These are phyloP conservation scores for Lasiosphaeria miniovina DNA, from an alignment of 495 filamentous ascomycete species.

Conservation along the genomic window DNA sequence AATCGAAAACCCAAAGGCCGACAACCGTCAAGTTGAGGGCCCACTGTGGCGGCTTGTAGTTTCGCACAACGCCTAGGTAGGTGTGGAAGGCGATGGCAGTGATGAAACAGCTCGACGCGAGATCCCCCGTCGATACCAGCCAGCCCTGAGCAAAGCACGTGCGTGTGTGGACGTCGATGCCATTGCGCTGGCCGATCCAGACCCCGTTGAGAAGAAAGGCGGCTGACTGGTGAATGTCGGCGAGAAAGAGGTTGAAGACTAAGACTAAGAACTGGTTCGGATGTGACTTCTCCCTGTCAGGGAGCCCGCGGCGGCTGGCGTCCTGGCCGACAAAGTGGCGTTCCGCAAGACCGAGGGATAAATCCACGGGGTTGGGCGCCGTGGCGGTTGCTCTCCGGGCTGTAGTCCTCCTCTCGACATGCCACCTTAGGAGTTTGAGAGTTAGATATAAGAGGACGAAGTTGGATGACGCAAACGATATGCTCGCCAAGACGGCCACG, in stretches of 20 bases:
- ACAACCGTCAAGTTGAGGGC: slow-evolving; percentile 50
- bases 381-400: not conserved
- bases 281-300: slow-evolving; percentile 17
- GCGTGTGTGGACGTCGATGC: slow-evolving; percentile 53
- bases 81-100: slow-evolving; percentile 68
- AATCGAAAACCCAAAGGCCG: slow-evolving; percentile 58
- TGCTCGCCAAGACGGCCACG: slow-evolving; percentile 48
- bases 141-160: slow-evolving; percentile 70
- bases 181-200: slow-evolving; percentile 52
- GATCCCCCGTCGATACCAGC: slow-evolving; percentile 68
- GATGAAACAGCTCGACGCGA: slow-evolving; percentile 68
- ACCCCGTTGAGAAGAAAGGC: slow-evolving; percentile 65
- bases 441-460: slow-evolving; percentile 51
- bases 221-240: slow-evolving; percentile 68
- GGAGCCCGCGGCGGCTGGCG: not conserved
- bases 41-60: slow-evolving; percentile 53
- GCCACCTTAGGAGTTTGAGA: slow-evolving; percentile 53
- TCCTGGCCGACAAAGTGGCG: slow-evolving; percentile 13
- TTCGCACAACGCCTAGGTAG: slow-evolving; percentile 60
- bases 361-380: slow-evolving; percentile 12
- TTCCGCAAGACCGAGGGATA: slow-evolving; percentile 23
- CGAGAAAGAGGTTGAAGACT: slow-evolving; percentile 70
- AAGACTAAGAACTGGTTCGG: slow-evolving; percentile 71
- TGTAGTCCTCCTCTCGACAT: slow-evolving; percentile 20
- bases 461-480: slow-evolving; percentile 53